These are phyloP conservation scores for Curvularia sp. DNA, from an alignment of 2,329 filamentous ascomycete species.

Conservation along the genomic window DNA sequence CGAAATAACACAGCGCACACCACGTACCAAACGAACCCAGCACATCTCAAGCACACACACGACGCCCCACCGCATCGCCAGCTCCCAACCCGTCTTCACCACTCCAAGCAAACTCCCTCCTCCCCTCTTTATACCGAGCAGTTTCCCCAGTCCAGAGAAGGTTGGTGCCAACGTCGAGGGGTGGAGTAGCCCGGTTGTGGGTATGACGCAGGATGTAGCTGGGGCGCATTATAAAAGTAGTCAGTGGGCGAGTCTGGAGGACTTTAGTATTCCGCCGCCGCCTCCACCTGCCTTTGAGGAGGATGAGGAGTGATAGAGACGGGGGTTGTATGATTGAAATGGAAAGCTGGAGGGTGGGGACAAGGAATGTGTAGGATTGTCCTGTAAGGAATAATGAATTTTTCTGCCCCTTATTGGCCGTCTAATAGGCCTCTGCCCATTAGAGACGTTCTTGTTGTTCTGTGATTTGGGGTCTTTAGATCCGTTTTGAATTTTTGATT, in stretches of 20 bases:
- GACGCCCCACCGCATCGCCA: slow-evolving; percentile 33
- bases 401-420: too few relatives aligned
- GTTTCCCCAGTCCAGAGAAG: slow-evolving; percentile 42
- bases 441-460: too few relatives aligned
- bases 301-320: slow-evolving; percentile 3
- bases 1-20: slow-evolving; percentile 34
- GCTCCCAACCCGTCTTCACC: slow-evolving; percentile 25
- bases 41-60: slow-evolving; percentile 24
- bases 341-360: too few relatives aligned
- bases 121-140: slow-evolving; percentile 43
- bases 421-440: too few relatives aligned
- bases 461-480: too few relatives aligned
- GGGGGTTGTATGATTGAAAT: too few relatives aligned
- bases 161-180: slow-evolving; percentile 24
- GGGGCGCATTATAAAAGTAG: slow-evolving; percentile 16
- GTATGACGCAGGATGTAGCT: slow-evolving; percentile 17
- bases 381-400: too few relatives aligned
- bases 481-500: too few relatives aligned
- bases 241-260: slow-evolving; percentile 35
- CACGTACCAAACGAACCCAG: slow-evolving; percentile 25
- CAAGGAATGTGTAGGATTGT: too few relatives aligned
- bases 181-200: slow-evolving; percentile 39
- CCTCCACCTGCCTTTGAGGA: slow-evolving; percentile 20
- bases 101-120: slow-evolving; percentile 41
- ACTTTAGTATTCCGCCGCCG: slow-evolving; percentile 46